These are phyloP conservation scores for Colletotrichum sp. DNA, from an alignment of 2,329 filamentous ascomycete species.

Conservation along the genomic window DNA sequence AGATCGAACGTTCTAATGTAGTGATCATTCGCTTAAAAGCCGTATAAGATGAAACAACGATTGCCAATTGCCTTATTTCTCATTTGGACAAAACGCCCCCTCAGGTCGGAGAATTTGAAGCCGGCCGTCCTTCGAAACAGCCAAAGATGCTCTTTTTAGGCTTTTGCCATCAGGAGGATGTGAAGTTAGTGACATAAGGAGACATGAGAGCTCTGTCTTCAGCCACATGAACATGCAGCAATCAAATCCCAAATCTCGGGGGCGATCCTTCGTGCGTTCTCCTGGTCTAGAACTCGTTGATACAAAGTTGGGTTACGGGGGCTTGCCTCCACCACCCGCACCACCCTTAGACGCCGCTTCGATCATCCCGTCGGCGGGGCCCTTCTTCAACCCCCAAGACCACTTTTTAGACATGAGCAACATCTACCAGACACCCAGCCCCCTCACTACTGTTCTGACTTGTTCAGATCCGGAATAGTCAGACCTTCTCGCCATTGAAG, in stretches of 20 bases:
- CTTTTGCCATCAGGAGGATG: background rate
- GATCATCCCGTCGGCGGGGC: background rate
- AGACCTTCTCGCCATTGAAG: background rate
- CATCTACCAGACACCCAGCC: background rate
- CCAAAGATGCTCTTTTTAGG: background rate
- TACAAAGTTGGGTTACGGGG: background rate
- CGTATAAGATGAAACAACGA: background rate
- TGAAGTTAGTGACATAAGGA: background rate
- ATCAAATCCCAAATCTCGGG: background rate
- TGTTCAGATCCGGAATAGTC: background rate
- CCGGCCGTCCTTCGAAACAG: background rate
- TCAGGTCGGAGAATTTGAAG: background rate
- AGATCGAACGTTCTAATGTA: background rate
- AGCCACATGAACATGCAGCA: background rate
- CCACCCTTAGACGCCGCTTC: background rate
- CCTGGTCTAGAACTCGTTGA: background rate
- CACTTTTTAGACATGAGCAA: background rate
- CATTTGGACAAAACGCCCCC: background rate
- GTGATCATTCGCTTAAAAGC: background rate
- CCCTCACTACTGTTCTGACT: background rate
- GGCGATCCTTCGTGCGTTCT: background rate
- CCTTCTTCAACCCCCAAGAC: background rate
- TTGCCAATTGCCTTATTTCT: background rate
- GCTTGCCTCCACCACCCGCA: background rate
- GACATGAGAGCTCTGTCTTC: background rate